Base-by-base conservation (phyloP, 1,284 basidiomycete species). In the Rhodotorula sp. region DNA sequence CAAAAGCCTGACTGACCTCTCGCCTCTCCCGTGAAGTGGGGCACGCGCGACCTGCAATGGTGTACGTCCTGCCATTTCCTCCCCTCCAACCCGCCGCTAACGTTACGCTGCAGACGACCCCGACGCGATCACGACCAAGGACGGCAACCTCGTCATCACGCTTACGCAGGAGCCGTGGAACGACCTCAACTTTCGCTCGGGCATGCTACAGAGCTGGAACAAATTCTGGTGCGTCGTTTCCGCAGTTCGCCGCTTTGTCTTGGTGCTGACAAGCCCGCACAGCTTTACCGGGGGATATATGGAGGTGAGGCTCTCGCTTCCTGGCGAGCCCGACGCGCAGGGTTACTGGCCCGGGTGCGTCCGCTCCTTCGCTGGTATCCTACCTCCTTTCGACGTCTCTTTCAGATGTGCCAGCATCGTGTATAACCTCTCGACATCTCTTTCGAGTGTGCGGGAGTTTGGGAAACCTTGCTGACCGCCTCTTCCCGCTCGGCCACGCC, bases 241-340 rank as follows among this genome's bases (percentile, higher is more conserved):
- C 27, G 25, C 46, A 17, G 7, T 22, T 29, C 22, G 29, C 25
- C 21, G 12, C 4, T 21, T 13, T 50, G 27, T 12, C 32, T 34
- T 73, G 34, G 22, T 22, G 27, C 12, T 5, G 27, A 34, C 21
- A 4, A 4, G 2, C 29, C 92, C 92, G 94, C 94, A 81, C 93
- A 97, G 81, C 91, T 97, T 97, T 83, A 93, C 91, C 1, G 92
- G 92, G 46, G 91, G 91, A 34, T 83, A 91, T 69, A 81, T 84
- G 58, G 84, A 84, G 78, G 85, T 86, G 3, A 85, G 86, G 8
- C 88, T 94, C 29, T 87, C 86, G 27, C 83, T 97, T 21, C 95
- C 96, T 0, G 96, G 95, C 0, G 82, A 82, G 22, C 88, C 86
- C 77, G 84, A 84, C 67, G 79, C 81, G 8, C 78, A 81, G 25